Evolutionary conservation across 495 filamentous ascomycete species (phyloP), one percentile per base, ranked within the genome.

Genomic region (Pyronema domesticum): DNA sequence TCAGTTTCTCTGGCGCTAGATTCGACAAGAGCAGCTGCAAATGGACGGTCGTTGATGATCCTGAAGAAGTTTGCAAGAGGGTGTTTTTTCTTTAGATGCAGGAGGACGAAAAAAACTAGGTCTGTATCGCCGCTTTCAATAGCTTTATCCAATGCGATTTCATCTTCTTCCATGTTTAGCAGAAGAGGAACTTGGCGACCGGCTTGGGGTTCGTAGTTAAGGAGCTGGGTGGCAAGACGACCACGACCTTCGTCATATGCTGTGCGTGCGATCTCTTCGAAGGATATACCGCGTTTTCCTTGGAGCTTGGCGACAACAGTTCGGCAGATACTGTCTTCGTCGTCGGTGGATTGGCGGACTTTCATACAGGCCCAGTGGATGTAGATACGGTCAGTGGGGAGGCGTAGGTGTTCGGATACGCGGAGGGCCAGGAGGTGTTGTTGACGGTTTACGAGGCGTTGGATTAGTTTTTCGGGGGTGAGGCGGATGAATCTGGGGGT

Each of bases 301-400:
- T 81, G 76, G 2, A 98, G 75, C 64, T 89, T 86, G 57, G 82
- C 78, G 4, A 96, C 89, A 44, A 98, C 86, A 47, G 85, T 74
- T 30, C 78, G 78, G 70, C 88, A 95, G 47, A 95, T 86, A 3
- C 79, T 77, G 50, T 91, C 88, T 64, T 96, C 93, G 57, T 89
- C 81, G 44, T 85, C 86, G 4, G 82, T 75, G 1, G 87, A 87
- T 4, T 82, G 71, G 18, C 86, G 81, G 23, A 96, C 93, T 67
- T 95, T 98, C 67, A 91, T 80, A 19, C 83, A 85, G 9, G 93
- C 91, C 91, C 91, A 98, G 66, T 94, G 87, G 11, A 93, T 87
- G 60, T 95, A 94, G 52, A 98, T 93, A 51, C 76, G 80, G 61
- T 91, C 86, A 7, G 86, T 86, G 1, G 93, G 82, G 13, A 98